These are phyloP conservation scores for Pyrenula massariospora DNA, from an alignment of 495 filamentous ascomycete genomes.

Conservation along the genomic window DNA sequence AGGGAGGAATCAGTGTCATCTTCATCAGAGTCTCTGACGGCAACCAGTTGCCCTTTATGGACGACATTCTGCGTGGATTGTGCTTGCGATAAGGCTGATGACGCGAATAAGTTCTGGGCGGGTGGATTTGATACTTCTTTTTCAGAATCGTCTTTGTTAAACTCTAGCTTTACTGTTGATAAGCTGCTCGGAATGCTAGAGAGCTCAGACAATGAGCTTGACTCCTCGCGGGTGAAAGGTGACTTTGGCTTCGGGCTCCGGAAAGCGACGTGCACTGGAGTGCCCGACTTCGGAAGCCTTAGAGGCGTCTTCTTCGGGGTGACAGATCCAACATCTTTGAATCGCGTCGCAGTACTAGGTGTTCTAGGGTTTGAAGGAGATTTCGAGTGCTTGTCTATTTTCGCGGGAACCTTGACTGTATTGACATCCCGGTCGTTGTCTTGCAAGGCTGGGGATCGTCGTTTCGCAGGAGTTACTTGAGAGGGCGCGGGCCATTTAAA, in stretches of 20 bases:
- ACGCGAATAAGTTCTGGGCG: neutral
- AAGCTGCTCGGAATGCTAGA: neutral
- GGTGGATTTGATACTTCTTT: neutral
- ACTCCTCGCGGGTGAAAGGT: neutral
- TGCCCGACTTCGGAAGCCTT: neutral
- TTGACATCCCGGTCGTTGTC: neutral
- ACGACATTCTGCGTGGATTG: slow-evolving; percentile 28
- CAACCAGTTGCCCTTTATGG: slow-evolving; percentile 35
- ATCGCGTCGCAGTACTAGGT: neutral
- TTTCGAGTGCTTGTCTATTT: neutral
- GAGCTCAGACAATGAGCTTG: neutral
- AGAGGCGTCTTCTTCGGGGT: neutral
- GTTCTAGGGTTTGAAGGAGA: neutral
- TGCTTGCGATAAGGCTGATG: neutral
- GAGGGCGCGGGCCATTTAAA: neutral
- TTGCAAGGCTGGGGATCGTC: neutral
- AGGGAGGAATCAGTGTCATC: slow-evolving; percentile 48
- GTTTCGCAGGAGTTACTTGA: neutral
- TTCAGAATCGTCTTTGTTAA: neutral
- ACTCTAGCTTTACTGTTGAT: neutral
- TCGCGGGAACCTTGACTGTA: neutral
- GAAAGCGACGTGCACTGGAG: neutral
- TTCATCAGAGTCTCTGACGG: slow-evolving; percentile 59
- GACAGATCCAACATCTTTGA: neutral
- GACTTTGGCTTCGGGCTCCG: neutral